A percentile compares a stretch with the other conserved stretches of the same genome.
phyloP scores from a whole-genome alignment of 2,329 filamentous ascomycete genomes.

The Pseudogymnoascus sp. region DNA sequence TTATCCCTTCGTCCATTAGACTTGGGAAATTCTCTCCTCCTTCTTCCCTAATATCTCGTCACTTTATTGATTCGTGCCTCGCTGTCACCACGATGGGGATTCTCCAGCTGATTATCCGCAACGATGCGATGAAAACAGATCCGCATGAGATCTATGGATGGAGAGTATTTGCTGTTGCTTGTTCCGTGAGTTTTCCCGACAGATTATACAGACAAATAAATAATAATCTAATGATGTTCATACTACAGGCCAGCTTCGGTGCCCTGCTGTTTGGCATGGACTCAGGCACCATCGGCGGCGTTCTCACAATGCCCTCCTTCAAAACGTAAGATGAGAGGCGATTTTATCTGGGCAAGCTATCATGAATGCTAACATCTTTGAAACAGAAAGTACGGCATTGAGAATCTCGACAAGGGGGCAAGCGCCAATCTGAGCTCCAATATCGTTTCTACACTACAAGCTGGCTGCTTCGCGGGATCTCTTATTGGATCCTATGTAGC shows the following conservation, averaged over 20 bases:
- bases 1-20: not conserved
- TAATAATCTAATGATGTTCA: not conserved
- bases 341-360: not conserved
- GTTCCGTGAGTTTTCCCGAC: not conserved
- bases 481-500: not conserved
- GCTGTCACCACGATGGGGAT: not conserved
- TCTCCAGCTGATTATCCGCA: constrained; percentile 9
- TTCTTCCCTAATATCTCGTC: not conserved
- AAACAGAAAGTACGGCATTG: not conserved
- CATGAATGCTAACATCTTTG: not conserved
- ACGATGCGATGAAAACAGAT: constrained; percentile 10
- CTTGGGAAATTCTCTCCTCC: not conserved
- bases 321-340: not conserved
- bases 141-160: constrained; percentile 10
- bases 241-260: constrained; percentile 12
- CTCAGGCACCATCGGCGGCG: constrained; percentile 20
- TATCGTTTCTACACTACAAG: constrained; percentile 57
- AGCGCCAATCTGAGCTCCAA: not conserved
- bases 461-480: constrained; percentile 48
- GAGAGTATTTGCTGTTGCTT: constrained; percentile 8
- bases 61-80: not conserved
- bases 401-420: not conserved
- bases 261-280: constrained; percentile 20
- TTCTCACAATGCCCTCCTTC: constrained; percentile 11
- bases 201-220: not conserved